A percentile compares a stretch with the other conserved stretches of the same genome.
These are phyloP conservation scores for Naganishia onofrii DNA, from an alignment of 768 basidiomycete species.

Conservation along the genomic window DNA sequence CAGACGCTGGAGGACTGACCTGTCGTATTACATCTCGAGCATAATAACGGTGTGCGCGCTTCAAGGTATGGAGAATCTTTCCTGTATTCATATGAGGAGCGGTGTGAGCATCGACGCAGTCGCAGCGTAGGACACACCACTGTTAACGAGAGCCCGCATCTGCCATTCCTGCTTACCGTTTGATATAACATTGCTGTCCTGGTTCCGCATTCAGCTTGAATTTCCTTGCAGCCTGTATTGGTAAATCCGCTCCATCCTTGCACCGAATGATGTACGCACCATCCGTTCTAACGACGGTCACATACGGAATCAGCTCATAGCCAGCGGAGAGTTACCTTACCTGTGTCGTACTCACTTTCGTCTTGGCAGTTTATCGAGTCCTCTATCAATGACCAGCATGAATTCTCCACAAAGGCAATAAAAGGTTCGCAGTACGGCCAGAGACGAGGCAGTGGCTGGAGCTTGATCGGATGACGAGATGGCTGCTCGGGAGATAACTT, in stretches of 20 bases:
- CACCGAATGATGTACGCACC: conserved; percentile 75
- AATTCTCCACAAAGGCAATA: conserved; percentile 54
- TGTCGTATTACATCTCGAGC: conserved; percentile 45
- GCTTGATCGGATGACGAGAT: conserved; percentile 73
- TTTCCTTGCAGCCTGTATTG: conserved; percentile 60
- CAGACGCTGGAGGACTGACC: conserved; percentile 36
- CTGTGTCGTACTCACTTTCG: conserved; percentile 43
- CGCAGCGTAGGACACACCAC: conserved; percentile 23
- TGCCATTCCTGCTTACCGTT: conserved; percentile 62
- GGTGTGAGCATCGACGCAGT: not conserved
- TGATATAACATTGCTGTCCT: conserved; percentile 68
- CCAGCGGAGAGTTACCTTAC: conserved; percentile 43
- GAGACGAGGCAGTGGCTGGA: conserved; percentile 43
- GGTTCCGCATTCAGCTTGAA: conserved; percentile 82
- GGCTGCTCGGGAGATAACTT: conserved; percentile 83
- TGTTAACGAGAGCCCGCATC: not conserved
- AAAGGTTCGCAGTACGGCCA: conserved; percentile 51
- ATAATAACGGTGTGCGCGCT: conserved; percentile 45
- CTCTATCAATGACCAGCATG: conserved; percentile 51
- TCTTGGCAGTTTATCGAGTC: conserved; percentile 48
- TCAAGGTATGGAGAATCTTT: conserved; percentile 37
- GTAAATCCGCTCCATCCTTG: conserved; percentile 60
- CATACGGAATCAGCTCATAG: conserved; percentile 56
- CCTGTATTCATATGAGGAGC: not conserved
- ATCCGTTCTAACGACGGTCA: conserved; percentile 61